Evolutionary conservation across 225 moss, liverwort and hornwort genomes (phyloP), one percentile per base, ranked within the genome.

Genomic region (Polytrichum formosum): DNA sequence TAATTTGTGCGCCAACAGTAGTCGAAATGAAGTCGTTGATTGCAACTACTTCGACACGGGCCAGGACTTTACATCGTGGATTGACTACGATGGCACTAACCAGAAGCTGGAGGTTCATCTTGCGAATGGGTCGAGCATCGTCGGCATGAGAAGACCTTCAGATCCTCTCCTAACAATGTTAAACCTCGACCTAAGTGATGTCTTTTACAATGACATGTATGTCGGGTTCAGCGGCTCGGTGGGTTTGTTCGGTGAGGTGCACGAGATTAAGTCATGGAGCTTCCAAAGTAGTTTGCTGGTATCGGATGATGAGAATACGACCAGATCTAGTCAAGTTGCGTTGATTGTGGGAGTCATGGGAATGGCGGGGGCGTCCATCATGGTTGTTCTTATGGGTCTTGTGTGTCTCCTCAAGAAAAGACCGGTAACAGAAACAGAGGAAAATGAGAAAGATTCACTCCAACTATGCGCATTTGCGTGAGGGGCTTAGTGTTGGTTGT

Each of bases 161-260:
- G 0, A 28, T 23, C 17, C 67, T 7, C 19, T 35, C 7, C 18
- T 67, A 1, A 23, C 18, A 7, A 2, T 67, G 0, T 18, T 4
- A 23, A 23, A 69, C 10, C 54, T 69, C 13, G 69, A 69, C 26
- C 28, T 69, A 3, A 22, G 6, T 26, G 3, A 2, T 22, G 54
- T 69, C 17, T 69, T 69, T 20, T 7, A 69, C 0, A 9, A 69
- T 23, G 7, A 23, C 23, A 69, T 69, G 69, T 69, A 54, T 6
- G 69, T 69, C 13, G 69, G 56, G 19, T 69, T 69, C 27, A 53
- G 16, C 18, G 69, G 25, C 5, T 20, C 25, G 2, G 55, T 54
- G 5, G 69, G 69, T 17, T 20, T 25, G 21, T 54, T 23, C 18
- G 28, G 22, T 1, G 69, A 69, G 56, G 13, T 16, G 1, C 69